Evolutionary conservation across 2,329 filamentous ascomycete genomes (phyloP), one percentile per base, ranked within the genome.

Genomic region (Neurospora sp.): DNA sequence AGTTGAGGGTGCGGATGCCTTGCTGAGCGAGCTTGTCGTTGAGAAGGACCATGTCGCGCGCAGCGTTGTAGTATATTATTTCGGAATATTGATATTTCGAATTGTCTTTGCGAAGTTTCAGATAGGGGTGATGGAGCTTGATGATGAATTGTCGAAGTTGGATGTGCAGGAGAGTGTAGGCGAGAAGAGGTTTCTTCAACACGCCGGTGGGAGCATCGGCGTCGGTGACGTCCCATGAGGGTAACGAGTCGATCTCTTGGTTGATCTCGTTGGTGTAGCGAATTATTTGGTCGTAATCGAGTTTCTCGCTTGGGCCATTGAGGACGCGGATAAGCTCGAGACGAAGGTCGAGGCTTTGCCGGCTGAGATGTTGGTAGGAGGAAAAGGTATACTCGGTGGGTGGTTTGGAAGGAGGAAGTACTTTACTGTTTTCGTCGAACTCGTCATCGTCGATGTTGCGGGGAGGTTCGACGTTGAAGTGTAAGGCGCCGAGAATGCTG

Each of bases 81-180:
- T 89, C 87, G 1, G 87, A 88, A 75, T 87, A 86, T 74, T 89
- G 87, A 75, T 88, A 89, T 73, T 87, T 87, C 70, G 86, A 86
- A 77, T 88, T 87, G 72, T 83, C 81, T 78, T 86, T 86, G 73
- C 86, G 84, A 68, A 88, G 82, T 75, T 87, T 87, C 38, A 89
- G 81, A 76, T 86, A 89, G 0, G 86, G 86, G 72, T 89, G 86
- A 74, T 88, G 86, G 7, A 89, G 80, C 1, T 86, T 86, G 72
- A 89, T 86, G 70, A 89, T 87, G 78, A 88, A 89, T 75, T 89
- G 86, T 38, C 85, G 81, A 68, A 89, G 81, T 74, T 89, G 86
- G 68, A 89, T 84, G 75, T 89, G 87, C 13, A 89, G 79, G 23
- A 89, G 78, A 0, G 87, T 88, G 76, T 88, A 87, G 19, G 86